Percentiles rank a stretch among this genome's conserved stretches.
Evolutionary conservation across 2,329 filamentous ascomycete species (phyloP).

Genomic region (Fusarium coffeatum): DNA sequence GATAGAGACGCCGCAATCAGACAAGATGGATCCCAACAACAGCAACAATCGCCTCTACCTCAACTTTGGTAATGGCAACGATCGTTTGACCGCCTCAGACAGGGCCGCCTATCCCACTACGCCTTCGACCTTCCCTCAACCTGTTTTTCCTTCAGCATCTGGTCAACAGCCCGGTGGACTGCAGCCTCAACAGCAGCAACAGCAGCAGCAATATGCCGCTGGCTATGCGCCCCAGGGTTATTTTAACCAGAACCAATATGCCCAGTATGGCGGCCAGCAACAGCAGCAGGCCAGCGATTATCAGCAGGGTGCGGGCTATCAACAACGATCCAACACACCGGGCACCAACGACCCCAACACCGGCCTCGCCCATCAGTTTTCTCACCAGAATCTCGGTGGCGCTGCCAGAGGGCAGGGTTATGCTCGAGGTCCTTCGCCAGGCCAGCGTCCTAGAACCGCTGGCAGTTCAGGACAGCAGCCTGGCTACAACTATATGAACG

Average conservation of each 20-base stretch:
- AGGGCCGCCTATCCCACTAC: conserved; percentile 84
- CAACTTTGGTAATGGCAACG: conserved; percentile 74
- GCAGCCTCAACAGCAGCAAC: conserved; percentile 48
- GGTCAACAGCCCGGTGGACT: conserved; percentile 39
- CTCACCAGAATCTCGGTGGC: conserved; percentile 90
- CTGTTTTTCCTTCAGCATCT: conserved; percentile 67
- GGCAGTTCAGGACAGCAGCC: conserved; percentile 73
- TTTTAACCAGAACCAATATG: conserved; percentile 72
- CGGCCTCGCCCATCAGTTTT: conserved; percentile 94
- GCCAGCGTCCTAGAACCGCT: conserved; percentile 85
- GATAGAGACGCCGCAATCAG: conserved; percentile 18
- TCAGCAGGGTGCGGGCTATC: conserved; percentile 61
- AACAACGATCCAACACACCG: conserved; percentile 67
- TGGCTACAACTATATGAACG: conserved; percentile 73
- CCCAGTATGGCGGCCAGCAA: conserved; percentile 52
- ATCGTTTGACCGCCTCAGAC: conserved; percentile 71
- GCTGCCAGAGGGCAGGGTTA: conserved; percentile 77
- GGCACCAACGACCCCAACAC: conserved; percentile 85
- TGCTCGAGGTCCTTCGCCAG: conserved; percentile 74
- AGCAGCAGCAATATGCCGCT: conserved; percentile 57
- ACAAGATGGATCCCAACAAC: conserved; percentile 67
- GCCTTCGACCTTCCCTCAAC: conserved; percentile 95
- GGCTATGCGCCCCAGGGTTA: conserved; percentile 64
- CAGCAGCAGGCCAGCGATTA: conserved; percentile 60
- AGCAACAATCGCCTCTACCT: conserved; percentile 73